Conservation (phyloP, 768 basidiomycete species). For the Paxillus involutus region DNA sequence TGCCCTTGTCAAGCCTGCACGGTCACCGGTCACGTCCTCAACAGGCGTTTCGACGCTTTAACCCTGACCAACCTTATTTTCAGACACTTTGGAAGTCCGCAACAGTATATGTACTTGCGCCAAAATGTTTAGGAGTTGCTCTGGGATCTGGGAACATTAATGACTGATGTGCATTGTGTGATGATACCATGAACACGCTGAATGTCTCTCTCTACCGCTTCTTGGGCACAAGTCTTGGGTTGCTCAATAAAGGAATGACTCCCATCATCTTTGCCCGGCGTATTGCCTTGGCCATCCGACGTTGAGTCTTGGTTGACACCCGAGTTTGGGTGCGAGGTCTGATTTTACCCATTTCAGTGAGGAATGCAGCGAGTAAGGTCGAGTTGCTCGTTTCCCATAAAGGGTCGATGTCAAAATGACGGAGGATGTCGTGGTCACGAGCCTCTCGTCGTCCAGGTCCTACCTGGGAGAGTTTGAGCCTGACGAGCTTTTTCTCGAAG, state of each 20-base stretch:
- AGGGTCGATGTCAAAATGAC: slow-evolving; percentile 73
- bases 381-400: slow-evolving; percentile 66
- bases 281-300: slow-evolving; percentile 79
- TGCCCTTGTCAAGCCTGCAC: too few relatives aligned
- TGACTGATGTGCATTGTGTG: neutral
- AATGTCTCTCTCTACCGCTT: slow-evolving; percentile 8
- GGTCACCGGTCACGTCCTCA: too few relatives aligned
- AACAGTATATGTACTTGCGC: neutral
- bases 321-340: slow-evolving; percentile 63
- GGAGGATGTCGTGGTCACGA: slow-evolving; percentile 62
- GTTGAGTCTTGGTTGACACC: slow-evolving; percentile 78
- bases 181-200: neutral
- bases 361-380: slow-evolving; percentile 51
- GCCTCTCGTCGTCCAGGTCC: slow-evolving; percentile 59
- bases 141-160: neutral
- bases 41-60: too few relatives aligned
- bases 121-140: neutral
- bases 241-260: slow-evolving; percentile 56
- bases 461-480: slow-evolving; percentile 39
- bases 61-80: too few relatives aligned
- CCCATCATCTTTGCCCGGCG: slow-evolving; percentile 92
- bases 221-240: slow-evolving; percentile 25
- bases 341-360: slow-evolving; percentile 83
- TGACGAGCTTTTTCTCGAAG: slow-evolving; percentile 19
- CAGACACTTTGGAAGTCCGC: neutral